Conservation (phyloP, 495 filamentous ascomycete species). For the Hypoxylon intermedium region DNA sequence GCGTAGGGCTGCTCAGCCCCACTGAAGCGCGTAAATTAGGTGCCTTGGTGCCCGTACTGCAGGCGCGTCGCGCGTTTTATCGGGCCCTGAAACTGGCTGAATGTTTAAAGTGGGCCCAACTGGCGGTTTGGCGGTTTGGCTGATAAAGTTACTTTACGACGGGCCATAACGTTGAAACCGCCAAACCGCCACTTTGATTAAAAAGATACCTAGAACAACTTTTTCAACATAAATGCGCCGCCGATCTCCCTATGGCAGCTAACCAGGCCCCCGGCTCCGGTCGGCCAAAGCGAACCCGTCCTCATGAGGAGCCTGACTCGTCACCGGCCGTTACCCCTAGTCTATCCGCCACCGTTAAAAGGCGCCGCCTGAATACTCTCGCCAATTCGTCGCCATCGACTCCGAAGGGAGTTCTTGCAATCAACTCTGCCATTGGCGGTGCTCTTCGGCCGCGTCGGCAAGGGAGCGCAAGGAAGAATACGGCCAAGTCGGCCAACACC, state of each 20-base stretch:
- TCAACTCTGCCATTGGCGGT: slow-evolving; percentile 36
- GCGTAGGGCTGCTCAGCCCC: background rate
- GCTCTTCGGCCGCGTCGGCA: slow-evolving; percentile 17
- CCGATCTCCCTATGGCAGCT: slow-evolving; percentile 29
- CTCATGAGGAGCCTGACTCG: slow-evolving; percentile 28
- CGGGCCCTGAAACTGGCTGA: no score
- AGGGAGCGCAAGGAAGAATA: slow-evolving; percentile 3
- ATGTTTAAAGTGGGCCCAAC: no score
- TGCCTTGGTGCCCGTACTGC: no score
- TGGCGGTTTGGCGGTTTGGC: no score
- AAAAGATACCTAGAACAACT: no score
- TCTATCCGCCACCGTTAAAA: slow-evolving; percentile 37
- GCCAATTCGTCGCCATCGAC: slow-evolving; percentile 27
- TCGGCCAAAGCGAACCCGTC: slow-evolving; percentile 40
- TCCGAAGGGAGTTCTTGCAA: slow-evolving; percentile 35
- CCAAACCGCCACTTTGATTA: no score
- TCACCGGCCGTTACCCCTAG: slow-evolving; percentile 33
- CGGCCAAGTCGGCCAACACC: slow-evolving; percentile 10
- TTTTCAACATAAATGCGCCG: background rate
- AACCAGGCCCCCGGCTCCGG: slow-evolving; percentile 28
- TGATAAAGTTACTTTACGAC: no score
- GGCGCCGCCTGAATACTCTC: slow-evolving; percentile 40
- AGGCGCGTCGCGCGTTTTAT: slow-evolving; percentile 23
- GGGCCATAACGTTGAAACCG: background rate
- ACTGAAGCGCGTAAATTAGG: slow-evolving; percentile 30